A percentile compares a stretch with the other conserved stretches of the same genome.
These are phyloP conservation scores for Colletotrichum cereale DNA, from an alignment of 2,329 filamentous ascomycete species.

Conservation along the genomic window DNA sequence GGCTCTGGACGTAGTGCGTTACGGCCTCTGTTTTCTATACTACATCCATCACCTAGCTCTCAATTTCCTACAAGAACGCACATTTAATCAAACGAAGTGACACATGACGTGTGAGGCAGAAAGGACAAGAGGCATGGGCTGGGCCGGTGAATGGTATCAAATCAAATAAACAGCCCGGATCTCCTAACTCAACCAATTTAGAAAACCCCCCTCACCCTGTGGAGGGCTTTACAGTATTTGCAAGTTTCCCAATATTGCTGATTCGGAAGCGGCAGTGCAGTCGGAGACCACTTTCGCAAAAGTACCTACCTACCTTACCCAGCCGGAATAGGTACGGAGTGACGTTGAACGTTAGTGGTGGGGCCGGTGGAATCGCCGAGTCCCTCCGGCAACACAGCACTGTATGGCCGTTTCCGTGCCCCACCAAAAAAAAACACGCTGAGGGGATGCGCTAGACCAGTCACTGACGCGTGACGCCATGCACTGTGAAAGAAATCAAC, in stretches of 20 bases:
- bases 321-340: background rate
- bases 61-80: background rate
- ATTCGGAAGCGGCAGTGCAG: no score
- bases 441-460: conserved; percentile 23
- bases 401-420: background rate
- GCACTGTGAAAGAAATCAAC: conserved; percentile 12
- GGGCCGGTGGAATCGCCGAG: conserved; percentile 9
- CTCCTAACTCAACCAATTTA: background rate
- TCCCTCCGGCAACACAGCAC: background rate
- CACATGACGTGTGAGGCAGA: background rate
- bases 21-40: background rate
- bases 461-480: conserved; percentile 34
- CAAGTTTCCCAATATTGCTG: no score
- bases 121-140: background rate
- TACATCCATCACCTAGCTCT: no score
- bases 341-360: conserved; percentile 8
- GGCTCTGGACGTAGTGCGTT: background rate
- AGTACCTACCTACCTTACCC: no score
- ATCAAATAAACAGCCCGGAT: no score
- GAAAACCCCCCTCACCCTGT: background rate
- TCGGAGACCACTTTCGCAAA: background rate
- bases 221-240: no score
- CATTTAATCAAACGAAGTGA: accelerated
- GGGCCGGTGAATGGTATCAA: no score
- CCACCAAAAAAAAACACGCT: conserved; percentile 17